These are phyloP conservation scores for Echeveria elegans DNA, from an alignment of 164 flowering plant species.

Conservation along the genomic window DNA sequence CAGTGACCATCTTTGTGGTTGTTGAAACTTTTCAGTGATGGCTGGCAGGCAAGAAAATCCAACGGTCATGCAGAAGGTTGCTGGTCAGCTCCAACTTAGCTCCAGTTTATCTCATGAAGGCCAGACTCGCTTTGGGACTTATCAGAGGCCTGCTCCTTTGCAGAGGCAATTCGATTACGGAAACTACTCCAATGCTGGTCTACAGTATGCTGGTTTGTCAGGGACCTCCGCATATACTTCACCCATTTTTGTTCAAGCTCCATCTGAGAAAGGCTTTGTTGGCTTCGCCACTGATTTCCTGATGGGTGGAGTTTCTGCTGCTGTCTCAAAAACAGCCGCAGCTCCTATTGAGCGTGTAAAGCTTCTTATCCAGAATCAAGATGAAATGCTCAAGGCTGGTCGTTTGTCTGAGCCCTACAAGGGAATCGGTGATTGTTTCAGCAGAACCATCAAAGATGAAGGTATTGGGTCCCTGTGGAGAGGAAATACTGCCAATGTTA, in stretches of 20 bases:
- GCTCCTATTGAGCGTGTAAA: too few species aligned
- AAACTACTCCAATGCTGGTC: too few species aligned
- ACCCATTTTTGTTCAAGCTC: too few species aligned
- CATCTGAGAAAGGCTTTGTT: too few species aligned
- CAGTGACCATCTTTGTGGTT: background rate
- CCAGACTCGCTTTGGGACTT: conserved; percentile 20
- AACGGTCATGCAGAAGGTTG: conserved; percentile 29
- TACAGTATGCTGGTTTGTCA: conserved; percentile 35
- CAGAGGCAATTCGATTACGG: conserved; percentile 28
- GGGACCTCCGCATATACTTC: conserved; percentile 22
- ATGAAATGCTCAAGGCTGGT: too few species aligned
- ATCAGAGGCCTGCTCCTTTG: conserved; percentile 25
- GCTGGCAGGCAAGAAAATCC: conserved; percentile 42
- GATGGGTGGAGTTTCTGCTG: too few species aligned
- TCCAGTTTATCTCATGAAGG: conserved; percentile 32
- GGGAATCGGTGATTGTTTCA: too few species aligned
- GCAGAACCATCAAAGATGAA: too few species aligned
- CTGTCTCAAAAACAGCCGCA: too few species aligned
- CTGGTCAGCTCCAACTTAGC: conserved; percentile 36
- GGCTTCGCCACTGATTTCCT: too few species aligned
- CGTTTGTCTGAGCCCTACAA: too few species aligned
- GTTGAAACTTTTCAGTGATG: conserved; percentile 18
- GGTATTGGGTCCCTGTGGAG: conserved; percentile 67
- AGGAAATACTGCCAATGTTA: conserved; percentile 82
- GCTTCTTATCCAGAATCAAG: too few species aligned